Evolutionary conservation across 805 yeast genomes (phyloP).

Genomic region (Metschnikowia lunata): DNA sequence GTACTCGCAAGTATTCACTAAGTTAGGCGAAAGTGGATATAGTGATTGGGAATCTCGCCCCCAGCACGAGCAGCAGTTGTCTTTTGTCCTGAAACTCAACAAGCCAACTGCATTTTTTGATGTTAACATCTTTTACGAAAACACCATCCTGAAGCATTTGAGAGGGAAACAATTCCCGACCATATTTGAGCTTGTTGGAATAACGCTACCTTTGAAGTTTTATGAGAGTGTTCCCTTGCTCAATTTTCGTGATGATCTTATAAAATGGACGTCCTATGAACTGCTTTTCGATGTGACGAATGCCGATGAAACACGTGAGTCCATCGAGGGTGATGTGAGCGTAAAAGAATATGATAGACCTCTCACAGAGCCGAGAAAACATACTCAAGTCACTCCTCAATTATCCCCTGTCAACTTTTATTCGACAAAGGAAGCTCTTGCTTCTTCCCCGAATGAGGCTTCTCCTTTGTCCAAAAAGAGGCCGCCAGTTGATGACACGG

Average conservation of each 20-base stretch:
- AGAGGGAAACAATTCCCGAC: conserved; percentile 22
- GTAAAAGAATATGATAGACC: background rate
- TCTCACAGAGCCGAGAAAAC: background rate
- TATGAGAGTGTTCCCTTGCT: conserved; percentile 16
- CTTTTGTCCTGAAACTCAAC: conserved; percentile 26
- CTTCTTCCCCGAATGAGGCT: background rate
- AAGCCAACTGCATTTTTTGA: conserved; percentile 7
- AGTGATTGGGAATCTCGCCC: conserved; percentile 13
- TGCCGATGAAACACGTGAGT: background rate
- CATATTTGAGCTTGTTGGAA: conserved; percentile 24
- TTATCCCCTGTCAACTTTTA: background rate
- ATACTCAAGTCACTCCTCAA: background rate
- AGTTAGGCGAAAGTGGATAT: conserved; percentile 14
- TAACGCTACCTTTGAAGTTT: conserved; percentile 14
- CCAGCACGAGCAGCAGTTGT: conserved; percentile 22
- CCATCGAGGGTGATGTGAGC: background rate
- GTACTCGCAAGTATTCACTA: conserved; percentile 16
- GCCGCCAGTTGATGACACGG: background rate
- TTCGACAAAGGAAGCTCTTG: background rate
- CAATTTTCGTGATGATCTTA: conserved; percentile 19
- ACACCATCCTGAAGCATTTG: conserved; percentile 3
- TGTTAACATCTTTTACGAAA: conserved; percentile 7
- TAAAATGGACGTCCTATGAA: conserved; percentile 19
- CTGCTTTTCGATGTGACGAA: conserved; percentile 13
- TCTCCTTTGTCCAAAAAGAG: background rate